phyloP scores from a whole-genome alignment of 1,284 basidiomycete genomes.

The Trametes pubescens region DNA sequence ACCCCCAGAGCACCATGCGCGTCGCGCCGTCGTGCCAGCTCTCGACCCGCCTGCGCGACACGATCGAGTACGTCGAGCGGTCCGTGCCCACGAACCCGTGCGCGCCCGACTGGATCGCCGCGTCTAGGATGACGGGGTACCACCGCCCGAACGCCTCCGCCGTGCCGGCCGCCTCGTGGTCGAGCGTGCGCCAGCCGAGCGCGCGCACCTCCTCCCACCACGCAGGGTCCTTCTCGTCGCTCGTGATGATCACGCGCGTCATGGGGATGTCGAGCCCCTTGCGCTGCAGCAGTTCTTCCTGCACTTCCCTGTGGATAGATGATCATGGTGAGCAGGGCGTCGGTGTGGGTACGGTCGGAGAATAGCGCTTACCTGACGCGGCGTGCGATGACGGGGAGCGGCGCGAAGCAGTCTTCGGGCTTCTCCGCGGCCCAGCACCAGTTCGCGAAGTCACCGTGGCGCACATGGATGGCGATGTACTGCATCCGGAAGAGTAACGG shows the following conservation, averaged over 20 bases:
- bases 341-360: too few relatives aligned
- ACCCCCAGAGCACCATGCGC: constrained; percentile 64
- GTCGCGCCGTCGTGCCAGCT: constrained; percentile 67
- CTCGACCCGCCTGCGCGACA: constrained; percentile 68
- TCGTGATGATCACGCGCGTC: constrained; percentile 72
- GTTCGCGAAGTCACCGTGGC: constrained; percentile 66
- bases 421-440: constrained; percentile 55
- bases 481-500: constrained; percentile 33
- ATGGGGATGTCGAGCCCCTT: constrained; percentile 56
- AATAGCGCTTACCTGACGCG: constrained; percentile 50
- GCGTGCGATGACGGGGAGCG: constrained; percentile 62
- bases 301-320: constrained; percentile 54
- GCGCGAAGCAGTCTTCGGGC: constrained; percentile 65
- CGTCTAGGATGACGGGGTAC: constrained; percentile 74
- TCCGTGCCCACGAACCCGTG: constrained; percentile 76
- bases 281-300: constrained; percentile 57
- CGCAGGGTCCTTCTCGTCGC: constrained; percentile 67
- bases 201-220: constrained; percentile 72
- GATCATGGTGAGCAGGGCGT: neutral
- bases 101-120: constrained; percentile 70
- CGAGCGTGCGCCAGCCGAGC: constrained; percentile 66
- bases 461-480: constrained; percentile 71
- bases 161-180: constrained; percentile 61
- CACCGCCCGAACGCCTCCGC: constrained; percentile 63
- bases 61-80: constrained; percentile 70